Percentiles rank a stretch among this genome's conserved stretches.
These are phyloP conservation scores for Curvularia lunata DNA, from an alignment of 2,329 filamentous ascomycete species.

Conservation along the genomic window DNA sequence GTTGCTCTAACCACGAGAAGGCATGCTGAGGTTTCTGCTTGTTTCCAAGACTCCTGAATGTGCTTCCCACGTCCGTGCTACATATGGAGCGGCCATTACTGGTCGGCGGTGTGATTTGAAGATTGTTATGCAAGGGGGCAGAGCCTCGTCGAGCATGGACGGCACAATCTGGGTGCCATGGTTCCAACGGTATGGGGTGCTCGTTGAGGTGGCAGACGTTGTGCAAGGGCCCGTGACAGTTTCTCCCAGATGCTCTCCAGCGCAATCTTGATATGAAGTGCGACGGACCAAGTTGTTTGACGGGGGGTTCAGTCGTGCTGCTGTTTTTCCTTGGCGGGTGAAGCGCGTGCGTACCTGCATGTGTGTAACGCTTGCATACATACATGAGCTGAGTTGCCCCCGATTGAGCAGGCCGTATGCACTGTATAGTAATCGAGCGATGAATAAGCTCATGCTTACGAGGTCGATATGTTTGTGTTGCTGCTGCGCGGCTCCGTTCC, in stretches of 20 bases:
- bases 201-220: not conserved
- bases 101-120: not conserved
- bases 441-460: not conserved
- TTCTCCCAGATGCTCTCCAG: not conserved
- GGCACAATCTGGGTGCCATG: not conserved
- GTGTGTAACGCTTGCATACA: not conserved
- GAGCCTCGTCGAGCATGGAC: slow-evolving; percentile 3
- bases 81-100: not conserved
- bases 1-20: not conserved
- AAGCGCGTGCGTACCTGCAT: slow-evolving; percentile 6
- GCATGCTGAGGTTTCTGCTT: not conserved
- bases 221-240: not conserved
- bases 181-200: not conserved
- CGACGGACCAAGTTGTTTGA: not conserved
- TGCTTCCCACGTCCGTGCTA: not conserved
- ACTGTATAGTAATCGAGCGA: not conserved
- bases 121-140: slow-evolving; percentile 13
- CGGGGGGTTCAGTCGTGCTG: too few species aligned
- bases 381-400: too few species aligned
- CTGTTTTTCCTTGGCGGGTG: not conserved
- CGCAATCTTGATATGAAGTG: not conserved
- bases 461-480: not conserved
- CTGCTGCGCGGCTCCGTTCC: not conserved
- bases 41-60: not conserved
- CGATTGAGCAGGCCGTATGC: not conserved